Evolutionary conservation across 2,329 filamentous ascomycete species (phyloP).

Genomic region (Aureobasidium sp.): DNA sequence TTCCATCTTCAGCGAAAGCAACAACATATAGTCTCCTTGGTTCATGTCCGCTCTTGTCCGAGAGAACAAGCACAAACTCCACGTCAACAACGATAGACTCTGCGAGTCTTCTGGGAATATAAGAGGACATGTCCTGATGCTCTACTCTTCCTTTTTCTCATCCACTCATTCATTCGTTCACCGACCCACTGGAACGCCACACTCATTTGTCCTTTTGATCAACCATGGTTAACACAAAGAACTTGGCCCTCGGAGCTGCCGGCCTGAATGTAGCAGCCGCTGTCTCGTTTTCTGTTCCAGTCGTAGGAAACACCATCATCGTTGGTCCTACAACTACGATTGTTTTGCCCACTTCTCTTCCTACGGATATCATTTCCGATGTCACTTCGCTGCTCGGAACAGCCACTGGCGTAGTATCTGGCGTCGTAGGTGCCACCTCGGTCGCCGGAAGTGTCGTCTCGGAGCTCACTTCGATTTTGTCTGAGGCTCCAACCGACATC

Average conservation of each 20-base stretch:
- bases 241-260: not conserved
- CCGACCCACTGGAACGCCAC: not conserved
- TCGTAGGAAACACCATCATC: not conserved
- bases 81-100: not conserved
- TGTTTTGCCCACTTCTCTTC: not conserved
- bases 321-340: not conserved
- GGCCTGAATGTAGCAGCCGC: not conserved
- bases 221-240: constrained; percentile 4
- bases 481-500: not conserved
- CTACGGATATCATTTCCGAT: too few species aligned
- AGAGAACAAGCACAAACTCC: too few species aligned
- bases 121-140: not conserved
- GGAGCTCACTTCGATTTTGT: too few species aligned
- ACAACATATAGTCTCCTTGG: not conserved
- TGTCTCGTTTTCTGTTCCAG: not conserved
- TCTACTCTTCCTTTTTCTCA: not conserved
- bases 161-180: not conserved
- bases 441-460: too few species aligned
- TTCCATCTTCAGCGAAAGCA: not conserved
- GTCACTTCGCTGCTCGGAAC: not conserved
- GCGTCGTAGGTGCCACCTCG: not conserved
- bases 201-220: not conserved
- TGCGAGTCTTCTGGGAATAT: not conserved
- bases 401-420: not conserved
- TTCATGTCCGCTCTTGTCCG: not conserved